Evolutionary conservation across 2,329 filamentous ascomycete genomes (phyloP).

Genomic region (Sclerotiophoma versabilis): DNA sequence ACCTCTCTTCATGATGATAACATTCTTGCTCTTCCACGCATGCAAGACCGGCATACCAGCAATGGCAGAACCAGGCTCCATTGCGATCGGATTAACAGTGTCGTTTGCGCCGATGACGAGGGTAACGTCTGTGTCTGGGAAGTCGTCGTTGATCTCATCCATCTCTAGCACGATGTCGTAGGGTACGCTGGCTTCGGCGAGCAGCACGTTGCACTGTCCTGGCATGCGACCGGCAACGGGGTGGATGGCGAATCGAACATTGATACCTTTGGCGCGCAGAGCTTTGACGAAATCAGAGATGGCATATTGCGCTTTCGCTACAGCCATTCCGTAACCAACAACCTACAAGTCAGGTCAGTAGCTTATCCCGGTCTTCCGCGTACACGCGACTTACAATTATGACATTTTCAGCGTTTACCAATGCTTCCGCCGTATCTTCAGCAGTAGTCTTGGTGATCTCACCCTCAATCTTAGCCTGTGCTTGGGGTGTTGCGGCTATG

Average conservation of each 20-base stretch:
- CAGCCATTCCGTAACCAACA: constrained; percentile 93
- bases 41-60: constrained; percentile 93
- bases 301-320: constrained; percentile 91
- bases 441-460: constrained; percentile 78
- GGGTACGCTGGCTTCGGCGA: constrained; percentile 85
- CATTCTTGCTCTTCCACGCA: constrained; percentile 93
- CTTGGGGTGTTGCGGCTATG: constrained; percentile 65
- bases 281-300: constrained; percentile 81
- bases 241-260: constrained; percentile 88
- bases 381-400: constrained; percentile 67
- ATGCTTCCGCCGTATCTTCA: constrained; percentile 79
- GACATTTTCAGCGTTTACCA: constrained; percentile 79
- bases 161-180: constrained; percentile 94
- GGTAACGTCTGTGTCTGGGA: constrained; percentile 82
- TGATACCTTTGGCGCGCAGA: constrained; percentile 77
- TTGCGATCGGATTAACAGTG: constrained; percentile 87
- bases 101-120: constrained; percentile 93
- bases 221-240: constrained; percentile 92
- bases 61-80: constrained; percentile 83
- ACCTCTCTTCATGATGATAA: constrained; percentile 91
- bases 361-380: not conserved
- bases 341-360: constrained; percentile 48
- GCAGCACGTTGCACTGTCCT: constrained; percentile 88
- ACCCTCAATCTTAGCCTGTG: constrained; percentile 79
- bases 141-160: constrained; percentile 96